Conservation (phyloP, 495 filamentous ascomycete species). For the Astrothelium macrocarpum region DNA sequence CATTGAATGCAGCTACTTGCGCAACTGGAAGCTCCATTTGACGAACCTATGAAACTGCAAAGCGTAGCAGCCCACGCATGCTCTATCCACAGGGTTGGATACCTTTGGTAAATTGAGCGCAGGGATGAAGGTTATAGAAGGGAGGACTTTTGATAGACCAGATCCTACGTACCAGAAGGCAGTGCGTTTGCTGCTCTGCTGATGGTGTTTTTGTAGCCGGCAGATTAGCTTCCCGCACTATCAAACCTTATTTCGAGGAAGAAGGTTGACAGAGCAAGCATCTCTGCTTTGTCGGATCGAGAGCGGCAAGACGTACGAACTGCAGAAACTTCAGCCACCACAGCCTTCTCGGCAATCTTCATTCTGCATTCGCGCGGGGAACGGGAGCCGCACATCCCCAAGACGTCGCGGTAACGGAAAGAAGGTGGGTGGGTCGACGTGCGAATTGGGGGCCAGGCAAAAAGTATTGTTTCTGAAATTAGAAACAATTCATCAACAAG, state of each 20-base stretch:
- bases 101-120: background rate
- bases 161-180: too few relatives aligned
- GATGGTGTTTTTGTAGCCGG: background rate
- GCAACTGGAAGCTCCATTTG: background rate
- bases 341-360: background rate
- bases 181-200: background rate
- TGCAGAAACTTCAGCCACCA: background rate
- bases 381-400: background rate
- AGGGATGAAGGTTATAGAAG: too few relatives aligned
- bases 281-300: background rate
- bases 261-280: background rate
- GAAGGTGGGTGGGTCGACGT: background rate
- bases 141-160: too few relatives aligned
- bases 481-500: background rate
- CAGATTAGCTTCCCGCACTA: background rate
- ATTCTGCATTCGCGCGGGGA: background rate
- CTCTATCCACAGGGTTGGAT: background rate
- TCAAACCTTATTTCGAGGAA: background rate
- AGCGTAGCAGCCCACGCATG: background rate
- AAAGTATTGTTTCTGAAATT: background rate
- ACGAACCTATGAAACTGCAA: background rate
- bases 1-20: background rate
- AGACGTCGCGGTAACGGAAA: background rate
- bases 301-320: background rate
- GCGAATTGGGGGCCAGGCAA: background rate